Evolutionary conservation across 345 rosid genomes (phyloP), one percentile per base, ranked within the genome.

Genomic region (Laguncularia racemosa): DNA sequence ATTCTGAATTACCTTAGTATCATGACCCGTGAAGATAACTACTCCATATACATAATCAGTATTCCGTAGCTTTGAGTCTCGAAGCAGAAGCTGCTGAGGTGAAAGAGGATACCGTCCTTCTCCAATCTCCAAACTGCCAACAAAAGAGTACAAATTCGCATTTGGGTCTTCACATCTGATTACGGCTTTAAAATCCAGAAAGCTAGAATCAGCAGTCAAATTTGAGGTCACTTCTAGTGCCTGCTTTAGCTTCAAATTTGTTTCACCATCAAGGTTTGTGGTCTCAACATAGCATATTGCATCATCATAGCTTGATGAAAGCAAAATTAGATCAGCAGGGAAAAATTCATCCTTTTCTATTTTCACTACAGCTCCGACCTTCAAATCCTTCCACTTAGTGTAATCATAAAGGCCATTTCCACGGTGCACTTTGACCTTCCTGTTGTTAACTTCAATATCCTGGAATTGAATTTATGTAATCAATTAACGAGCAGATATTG

Each of bases 211-310:
- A 38, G 87, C 96, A 0, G 75, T 77, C 58, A 87, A 53, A 12
- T 61, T 76, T 1, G 85, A 74, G 33, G 97, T 89, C 33, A 70
- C 70, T 23, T 89, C 88, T 10, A 81, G 69, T 8, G 91, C 88
- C 61, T 87, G 96, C 71, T 93, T 86, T 52, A 82, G 73, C 68
- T 89, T 93, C 80, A 93, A 71, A 67, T 89, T 93, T 52, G 99
- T 93, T 73, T 93, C 99, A 21, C 99, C 99, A 12, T 93, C 99
- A 40, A 93, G 91, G 58, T 93, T 93, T 71, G 69, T 93, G 50
- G 97, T 89, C 72, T 93, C 99, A 20, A 93, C 99, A 50, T 93
- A 93, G 80, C 99, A 93, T 55, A 87, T 83, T 52, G 89, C 84
- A 21, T 93, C 97, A n/a, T 82, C 97, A 43, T 85, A 82, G 68